Conservation (phyloP, 306 rosid genomes). For the Malus sieversii region DNA sequence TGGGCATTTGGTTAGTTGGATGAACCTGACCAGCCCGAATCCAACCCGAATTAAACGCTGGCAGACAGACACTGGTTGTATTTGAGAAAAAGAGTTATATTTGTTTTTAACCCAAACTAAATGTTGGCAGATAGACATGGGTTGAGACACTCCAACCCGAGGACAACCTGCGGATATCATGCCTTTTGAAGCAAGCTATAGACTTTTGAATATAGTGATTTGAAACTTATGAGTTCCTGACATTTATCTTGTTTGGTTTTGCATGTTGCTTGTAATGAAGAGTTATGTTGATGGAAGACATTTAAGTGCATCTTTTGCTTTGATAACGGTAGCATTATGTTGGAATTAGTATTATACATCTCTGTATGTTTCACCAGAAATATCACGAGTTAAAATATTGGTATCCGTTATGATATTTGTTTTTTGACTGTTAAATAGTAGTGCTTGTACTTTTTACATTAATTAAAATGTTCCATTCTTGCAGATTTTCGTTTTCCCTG, state of each 20-base stretch:
- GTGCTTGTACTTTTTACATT: not conserved
- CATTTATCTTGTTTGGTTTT: not conserved
- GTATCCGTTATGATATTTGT: not conserved
- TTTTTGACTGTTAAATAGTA: not conserved
- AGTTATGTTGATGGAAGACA: not conserved
- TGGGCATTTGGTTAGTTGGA: not conserved
- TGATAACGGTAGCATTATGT: not conserved
- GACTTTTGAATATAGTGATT: not conserved
- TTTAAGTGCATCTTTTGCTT: not conserved
- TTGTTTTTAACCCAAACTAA: not conserved
- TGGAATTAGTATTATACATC: not conserved
- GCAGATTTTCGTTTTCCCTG: conserved; percentile 24
- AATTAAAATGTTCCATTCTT: conserved; percentile 13
- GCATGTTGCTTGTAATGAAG: not conserved
- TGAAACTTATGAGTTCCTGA: not conserved
- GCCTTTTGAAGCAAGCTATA: not conserved
- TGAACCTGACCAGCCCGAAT: not conserved
- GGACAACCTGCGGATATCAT: not conserved
- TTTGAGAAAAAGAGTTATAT: not conserved
- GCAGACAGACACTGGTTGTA: too few species aligned
- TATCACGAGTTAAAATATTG: not conserved
- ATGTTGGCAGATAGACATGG: not conserved
- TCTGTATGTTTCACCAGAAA: not conserved
- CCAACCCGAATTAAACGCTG: not conserved
- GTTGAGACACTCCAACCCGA: not conserved